Base-by-base conservation (phyloP, 179 eudicot species). In the Silene vulgaris region DNA sequence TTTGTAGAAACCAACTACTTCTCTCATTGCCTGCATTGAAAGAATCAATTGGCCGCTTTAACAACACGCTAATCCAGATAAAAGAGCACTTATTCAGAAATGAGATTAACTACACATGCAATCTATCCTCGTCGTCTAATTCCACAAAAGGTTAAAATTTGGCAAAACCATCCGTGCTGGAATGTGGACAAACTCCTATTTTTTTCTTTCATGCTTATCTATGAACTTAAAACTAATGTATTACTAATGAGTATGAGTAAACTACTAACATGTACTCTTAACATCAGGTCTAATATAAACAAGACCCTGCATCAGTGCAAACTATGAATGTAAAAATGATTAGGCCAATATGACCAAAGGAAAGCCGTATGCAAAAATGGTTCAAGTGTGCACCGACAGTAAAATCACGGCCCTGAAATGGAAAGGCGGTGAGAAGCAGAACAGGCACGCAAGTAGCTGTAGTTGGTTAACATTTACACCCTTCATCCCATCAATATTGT, bases 1-100 rank as follows among this genome's bases (percentile, higher is more conserved):
- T 76, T 89, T 92, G 79, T 95, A 95, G 93, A 90, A 93, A 62
- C 96, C 97, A 80, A 96, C 80, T 50, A 88, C 91, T 73, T 88
- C 87, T 66, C 80, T 82, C 97, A 95, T 92, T 20, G 97, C 99
- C 99, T 92, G 90, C 82, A 89, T 5, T 43, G 13, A 43, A 70
- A 37, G 1, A 29, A 50, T 52, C 8, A 61, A 37, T 1, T 1
- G 8, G 28, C 26, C 8, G 56, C 48, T 40, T 37, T 37, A 37
- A 37, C 43, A 37, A 37, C 43, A 37, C 6, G 43, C 1, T 8
- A 0, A 40, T 8, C 8, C 48, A 40, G 0, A 40, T 40, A 40
- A 40, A 40, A 40, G 48, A 40, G 48, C 48, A 40, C 48, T 40
- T 40, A 8, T 40, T 40, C 11, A 8, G 67, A 54, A 40, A 8